Conservation (phyloP, 2,329 filamentous ascomycete genomes). For the Alternaria ventricosa region DNA sequence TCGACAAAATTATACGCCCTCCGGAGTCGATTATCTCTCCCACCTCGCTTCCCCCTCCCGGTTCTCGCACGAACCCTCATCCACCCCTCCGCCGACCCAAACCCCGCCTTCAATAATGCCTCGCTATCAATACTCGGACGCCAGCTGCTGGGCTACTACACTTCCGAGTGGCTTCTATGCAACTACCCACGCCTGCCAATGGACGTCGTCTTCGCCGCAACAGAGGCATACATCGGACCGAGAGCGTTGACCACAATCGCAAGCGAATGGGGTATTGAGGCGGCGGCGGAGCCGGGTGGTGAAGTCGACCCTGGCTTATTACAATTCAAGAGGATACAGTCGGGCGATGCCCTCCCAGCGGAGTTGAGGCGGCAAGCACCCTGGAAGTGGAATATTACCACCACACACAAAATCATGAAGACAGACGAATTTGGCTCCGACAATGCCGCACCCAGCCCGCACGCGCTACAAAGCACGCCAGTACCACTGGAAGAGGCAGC, state of each 20-base stretch:
- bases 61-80: conserved; percentile 86
- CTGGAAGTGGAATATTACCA: conserved; percentile 48
- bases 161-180: conserved; percentile 84
- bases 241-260: conserved; percentile 76
- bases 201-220: conserved; percentile 82
- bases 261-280: conserved; percentile 89
- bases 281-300: conserved; percentile 81
- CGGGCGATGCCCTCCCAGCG: conserved; percentile 35
- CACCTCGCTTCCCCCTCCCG: conserved; percentile 80
- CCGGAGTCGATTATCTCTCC: conserved; percentile 85
- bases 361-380: conserved; percentile 32
- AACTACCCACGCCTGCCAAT: conserved; percentile 91
- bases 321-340: conserved; percentile 69
- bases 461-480: conserved; percentile 28
- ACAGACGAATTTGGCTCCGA: conserved; percentile 85
- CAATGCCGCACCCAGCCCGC: conserved; percentile 36
- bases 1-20: conserved; percentile 93
- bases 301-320: conserved; percentile 92
- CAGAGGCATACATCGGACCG: conserved; percentile 82
- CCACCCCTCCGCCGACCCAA: conserved; percentile 81
- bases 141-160: conserved; percentile 86
- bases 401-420: conserved; percentile 76
- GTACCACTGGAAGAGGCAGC: conserved; percentile 65
- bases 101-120: conserved; percentile 85
- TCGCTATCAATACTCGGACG: conserved; percentile 81